These are phyloP conservation scores for Gentiana straminea DNA, from an alignment of 257 asterid species.

Conservation along the genomic window DNA sequence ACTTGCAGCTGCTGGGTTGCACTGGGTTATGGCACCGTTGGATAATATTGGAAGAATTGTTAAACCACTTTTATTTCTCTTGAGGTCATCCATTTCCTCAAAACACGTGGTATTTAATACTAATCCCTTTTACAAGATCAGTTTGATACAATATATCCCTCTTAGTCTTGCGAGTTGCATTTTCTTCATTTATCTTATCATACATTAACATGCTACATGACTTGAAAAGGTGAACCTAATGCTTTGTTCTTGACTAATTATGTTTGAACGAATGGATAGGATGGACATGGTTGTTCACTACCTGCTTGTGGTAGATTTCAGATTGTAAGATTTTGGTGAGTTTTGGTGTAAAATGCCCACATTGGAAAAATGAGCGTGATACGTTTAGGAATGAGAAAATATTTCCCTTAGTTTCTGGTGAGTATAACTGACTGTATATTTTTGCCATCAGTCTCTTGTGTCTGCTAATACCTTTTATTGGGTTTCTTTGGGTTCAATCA, in stretches of 20 bases:
- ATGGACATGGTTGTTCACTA: no score
- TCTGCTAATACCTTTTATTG: no score
- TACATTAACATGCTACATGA: neutral
- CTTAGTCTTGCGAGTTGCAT: neutral
- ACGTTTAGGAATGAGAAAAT: no score
- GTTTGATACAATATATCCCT: neutral
- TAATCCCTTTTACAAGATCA: slow-evolving; percentile 4
- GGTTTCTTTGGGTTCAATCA: no score
- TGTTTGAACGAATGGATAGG: neutral
- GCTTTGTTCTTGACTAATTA: neutral
- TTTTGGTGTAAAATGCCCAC: neutral
- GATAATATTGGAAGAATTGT: slow-evolving; percentile 64
- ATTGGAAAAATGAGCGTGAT: no score
- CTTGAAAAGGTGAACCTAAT: neutral
- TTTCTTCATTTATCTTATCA: neutral
- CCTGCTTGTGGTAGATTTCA: neutral
- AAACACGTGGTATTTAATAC: slow-evolving; percentile 69
- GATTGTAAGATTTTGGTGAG: neutral
- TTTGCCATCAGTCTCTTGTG: no score
- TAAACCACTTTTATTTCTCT: slow-evolving; percentile 81
- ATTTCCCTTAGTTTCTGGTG: no score
- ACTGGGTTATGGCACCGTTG: slow-evolving; percentile 95
- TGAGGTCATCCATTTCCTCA: slow-evolving; percentile 83
- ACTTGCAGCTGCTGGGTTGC: slow-evolving; percentile 97
- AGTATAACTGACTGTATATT: no score